phyloP scores from a whole-genome alignment of 345 rosid species.

The Passiflora organensis region DNA sequence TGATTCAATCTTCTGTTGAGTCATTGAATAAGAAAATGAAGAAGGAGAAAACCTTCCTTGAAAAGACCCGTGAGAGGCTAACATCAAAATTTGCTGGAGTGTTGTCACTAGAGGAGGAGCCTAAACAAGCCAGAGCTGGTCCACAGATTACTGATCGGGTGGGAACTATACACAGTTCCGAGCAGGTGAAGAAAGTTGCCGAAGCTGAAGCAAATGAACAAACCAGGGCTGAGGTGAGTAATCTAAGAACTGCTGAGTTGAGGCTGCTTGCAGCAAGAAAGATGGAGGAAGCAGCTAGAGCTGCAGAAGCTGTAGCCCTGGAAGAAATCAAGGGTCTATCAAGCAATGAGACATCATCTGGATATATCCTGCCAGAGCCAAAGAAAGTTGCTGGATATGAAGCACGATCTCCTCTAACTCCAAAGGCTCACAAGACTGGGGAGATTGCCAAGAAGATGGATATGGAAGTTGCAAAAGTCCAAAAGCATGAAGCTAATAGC shows the following conservation, averaged over 20 bases:
- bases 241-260: conserved; percentile 67
- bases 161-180: conserved; percentile 18
- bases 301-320: conserved; percentile 86
- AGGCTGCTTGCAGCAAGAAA: conserved; percentile 85
- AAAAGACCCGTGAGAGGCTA: conserved; percentile 57
- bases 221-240: conserved; percentile 31
- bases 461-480: conserved; percentile 22
- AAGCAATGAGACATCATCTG: conserved; percentile 30
- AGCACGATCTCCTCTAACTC: conserved; percentile 37
- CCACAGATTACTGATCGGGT: conserved; percentile 18
- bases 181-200: conserved; percentile 43
- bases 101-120: conserved; percentile 46
- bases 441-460: conserved; percentile 17
- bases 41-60: conserved; percentile 64
- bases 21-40: conserved; percentile 71
- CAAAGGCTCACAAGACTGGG: conserved; percentile 25
- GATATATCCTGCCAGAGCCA: conserved; percentile 59
- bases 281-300: conserved; percentile 99
- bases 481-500: conserved; percentile 25
- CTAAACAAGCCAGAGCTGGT: conserved; percentile 38
- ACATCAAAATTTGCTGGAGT: conserved; percentile 55
- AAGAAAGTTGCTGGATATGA: conserved; percentile 17
- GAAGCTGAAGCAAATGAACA: conserved; percentile 35
- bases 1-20: conserved; percentile 76
- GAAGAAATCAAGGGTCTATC: conserved; percentile 63